Evolutionary conservation across 768 basidiomycete species (phyloP).

Genomic region (Termitomyces titanicus): DNA sequence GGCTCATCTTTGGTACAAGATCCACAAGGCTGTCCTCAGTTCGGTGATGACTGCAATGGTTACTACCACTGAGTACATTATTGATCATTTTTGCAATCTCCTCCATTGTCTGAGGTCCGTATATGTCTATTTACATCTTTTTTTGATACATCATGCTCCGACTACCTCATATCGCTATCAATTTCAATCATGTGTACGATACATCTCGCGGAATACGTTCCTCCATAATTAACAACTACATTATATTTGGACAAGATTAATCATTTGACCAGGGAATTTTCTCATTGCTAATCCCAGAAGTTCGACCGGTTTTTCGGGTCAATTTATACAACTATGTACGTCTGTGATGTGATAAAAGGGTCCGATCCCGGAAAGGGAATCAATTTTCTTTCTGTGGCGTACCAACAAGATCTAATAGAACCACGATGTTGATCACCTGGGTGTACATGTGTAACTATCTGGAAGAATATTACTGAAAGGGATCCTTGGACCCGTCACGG

Average conservation of each 20-base stretch:
- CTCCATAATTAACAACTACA: background rate
- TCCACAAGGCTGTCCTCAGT: constrained; percentile 38
- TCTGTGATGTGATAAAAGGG: too few relatives aligned
- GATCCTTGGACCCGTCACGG: constrained; percentile 1
- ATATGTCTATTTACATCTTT: background rate
- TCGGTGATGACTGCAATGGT: constrained; percentile 39
- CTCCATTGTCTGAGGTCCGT: background rate
- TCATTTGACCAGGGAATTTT: background rate
- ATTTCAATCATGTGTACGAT: constrained; percentile 12
- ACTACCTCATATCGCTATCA: constrained; percentile 2
- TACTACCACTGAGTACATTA: constrained; percentile 27
- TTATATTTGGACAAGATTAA: background rate
- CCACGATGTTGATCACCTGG: constrained; percentile 6
- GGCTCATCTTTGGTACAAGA: constrained; percentile 30
- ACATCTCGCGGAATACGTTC: constrained; percentile 9
- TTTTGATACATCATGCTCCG: background rate
- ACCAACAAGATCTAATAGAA: constrained; percentile 8
- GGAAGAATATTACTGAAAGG: background rate
- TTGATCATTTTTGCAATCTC: background rate
- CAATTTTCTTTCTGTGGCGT: constrained; percentile 13
- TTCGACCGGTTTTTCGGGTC: background rate
- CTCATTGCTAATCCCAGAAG: background rate
- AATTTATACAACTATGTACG: background rate
- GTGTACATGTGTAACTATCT: constrained; percentile 1
- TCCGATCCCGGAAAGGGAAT: background rate